phyloP scores from a whole-genome alignment of 495 filamentous ascomycete genomes.

The Penicillium silybi region DNA sequence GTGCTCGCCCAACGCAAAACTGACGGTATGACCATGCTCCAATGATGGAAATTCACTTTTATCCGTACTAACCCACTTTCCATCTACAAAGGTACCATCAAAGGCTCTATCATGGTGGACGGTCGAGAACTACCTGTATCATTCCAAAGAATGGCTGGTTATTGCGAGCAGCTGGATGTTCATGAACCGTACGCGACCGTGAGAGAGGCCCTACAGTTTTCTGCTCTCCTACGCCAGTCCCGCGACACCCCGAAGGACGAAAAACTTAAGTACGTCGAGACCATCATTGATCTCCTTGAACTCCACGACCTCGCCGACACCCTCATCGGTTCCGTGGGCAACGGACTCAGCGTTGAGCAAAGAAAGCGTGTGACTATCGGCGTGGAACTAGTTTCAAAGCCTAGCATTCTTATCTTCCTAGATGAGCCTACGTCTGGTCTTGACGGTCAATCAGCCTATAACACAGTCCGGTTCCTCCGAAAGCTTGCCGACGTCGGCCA shows the following conservation, averaged over 20 bases:
- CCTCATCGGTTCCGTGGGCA: constrained; percentile 48
- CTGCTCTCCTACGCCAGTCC: constrained; percentile 54
- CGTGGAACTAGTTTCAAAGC: constrained; percentile 65
- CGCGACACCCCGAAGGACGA: constrained; percentile 45
- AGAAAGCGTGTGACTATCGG: constrained; percentile 64
- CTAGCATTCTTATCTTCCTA: constrained; percentile 65
- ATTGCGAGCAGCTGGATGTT: constrained; percentile 58
- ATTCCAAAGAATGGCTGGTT: constrained; percentile 68
- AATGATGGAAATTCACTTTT: too few species aligned
- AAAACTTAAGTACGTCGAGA: constrained; percentile 57
- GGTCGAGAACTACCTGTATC: constrained; percentile 69
- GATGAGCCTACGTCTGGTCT: constrained; percentile 77
- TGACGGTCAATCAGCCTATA: constrained; percentile 60
- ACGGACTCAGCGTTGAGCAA: constrained; percentile 56
- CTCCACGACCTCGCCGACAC: constrained; percentile 54
- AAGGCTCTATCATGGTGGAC: constrained; percentile 80
- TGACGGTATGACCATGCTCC: too few species aligned
- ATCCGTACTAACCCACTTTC: too few species aligned
- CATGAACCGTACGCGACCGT: constrained; percentile 57
- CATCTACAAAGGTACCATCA: too few species aligned
- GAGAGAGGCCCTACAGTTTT: constrained; percentile 57
- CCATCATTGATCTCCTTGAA: constrained; percentile 54
- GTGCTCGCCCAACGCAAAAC: constrained; percentile 64
- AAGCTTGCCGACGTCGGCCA: constrained; percentile 66
- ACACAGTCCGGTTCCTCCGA: constrained; percentile 59